Evolutionary conservation across 345 rosid species (phyloP).

Genomic region (Diplotaxis tenuifolia): DNA sequence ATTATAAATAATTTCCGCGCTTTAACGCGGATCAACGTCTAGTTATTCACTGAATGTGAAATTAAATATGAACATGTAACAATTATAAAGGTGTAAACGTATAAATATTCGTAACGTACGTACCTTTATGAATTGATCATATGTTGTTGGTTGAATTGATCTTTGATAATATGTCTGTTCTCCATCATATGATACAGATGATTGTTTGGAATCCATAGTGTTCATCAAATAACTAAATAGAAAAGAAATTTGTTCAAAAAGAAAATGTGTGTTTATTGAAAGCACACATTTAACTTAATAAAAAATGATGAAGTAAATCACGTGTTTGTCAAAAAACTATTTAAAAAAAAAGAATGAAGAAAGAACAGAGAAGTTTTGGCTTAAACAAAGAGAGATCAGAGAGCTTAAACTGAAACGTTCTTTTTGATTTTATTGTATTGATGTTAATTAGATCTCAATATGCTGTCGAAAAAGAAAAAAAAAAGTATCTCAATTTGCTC

Average conservation of each 20-base stretch:
- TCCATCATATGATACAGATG: conserved; percentile 10
- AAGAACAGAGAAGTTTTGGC: neutral
- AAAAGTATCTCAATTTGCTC: neutral
- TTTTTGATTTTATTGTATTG: too few species aligned
- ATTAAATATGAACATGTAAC: too few species aligned
- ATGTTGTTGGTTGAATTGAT: conserved; percentile 5
- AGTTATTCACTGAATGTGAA: too few species aligned
- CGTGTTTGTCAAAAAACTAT: neutral
- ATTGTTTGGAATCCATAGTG: conserved; percentile 17
- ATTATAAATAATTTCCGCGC: too few species aligned
- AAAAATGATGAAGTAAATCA: neutral
- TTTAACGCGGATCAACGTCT: too few species aligned
- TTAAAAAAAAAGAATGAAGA: neutral
- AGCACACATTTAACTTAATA: neutral
- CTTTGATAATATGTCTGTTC: conserved; percentile 4
- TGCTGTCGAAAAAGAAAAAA: neutral
- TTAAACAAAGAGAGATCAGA: neutral
- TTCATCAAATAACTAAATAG: neutral
- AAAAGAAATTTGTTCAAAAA: neutral
- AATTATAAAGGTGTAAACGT: too few species aligned
- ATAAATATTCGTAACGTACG: too few species aligned
- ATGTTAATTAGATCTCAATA: neutral
- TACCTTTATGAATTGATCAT: conserved; percentile 10
- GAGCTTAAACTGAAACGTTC: neutral
- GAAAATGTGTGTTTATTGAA: neutral